These are phyloP conservation scores for Hypomyces perniciosus DNA, from an alignment of 2,329 filamentous ascomycete species.

Conservation along the genomic window DNA sequence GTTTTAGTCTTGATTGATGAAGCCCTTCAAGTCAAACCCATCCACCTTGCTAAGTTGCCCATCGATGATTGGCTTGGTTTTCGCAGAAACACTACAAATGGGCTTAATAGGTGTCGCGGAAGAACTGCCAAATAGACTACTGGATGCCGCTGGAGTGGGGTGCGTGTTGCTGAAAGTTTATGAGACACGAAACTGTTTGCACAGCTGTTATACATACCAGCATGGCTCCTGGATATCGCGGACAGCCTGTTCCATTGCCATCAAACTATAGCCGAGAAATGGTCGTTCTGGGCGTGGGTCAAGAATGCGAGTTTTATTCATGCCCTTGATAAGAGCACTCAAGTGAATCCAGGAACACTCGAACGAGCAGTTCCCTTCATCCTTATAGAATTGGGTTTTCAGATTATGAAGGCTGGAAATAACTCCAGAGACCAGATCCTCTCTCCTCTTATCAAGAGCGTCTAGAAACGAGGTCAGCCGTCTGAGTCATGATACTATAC, in stretches of 20 bases:
- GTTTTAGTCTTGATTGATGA: too few relatives aligned
- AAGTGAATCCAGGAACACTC: neutral
- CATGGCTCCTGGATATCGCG: neutral
- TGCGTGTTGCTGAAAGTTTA: too few relatives aligned
- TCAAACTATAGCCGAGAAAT: neutral
- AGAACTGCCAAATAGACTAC: too few relatives aligned
- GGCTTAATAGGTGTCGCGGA: too few relatives aligned
- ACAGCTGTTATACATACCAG: too few relatives aligned
- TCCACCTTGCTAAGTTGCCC: too few relatives aligned
- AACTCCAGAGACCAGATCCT: neutral
- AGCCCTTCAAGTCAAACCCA: too few relatives aligned
- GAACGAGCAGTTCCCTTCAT: neutral
- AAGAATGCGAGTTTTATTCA: neutral
- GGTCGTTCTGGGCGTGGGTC: neutral
- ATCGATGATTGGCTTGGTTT: too few relatives aligned
- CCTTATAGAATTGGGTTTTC: neutral
- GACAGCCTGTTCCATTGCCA: neutral
- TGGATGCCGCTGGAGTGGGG: too few relatives aligned
- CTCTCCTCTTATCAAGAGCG: neutral
- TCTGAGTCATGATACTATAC: too few relatives aligned
- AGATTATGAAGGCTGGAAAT: neutral
- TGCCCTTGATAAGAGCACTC: conserved; percentile 2
- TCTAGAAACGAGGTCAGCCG: neutral
- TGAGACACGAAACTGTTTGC: too few relatives aligned
- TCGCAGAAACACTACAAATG: too few relatives aligned